These are phyloP conservation scores for Odonthalia washingtoniensis DNA, from an alignment of 31 red algal species.

Conservation along the genomic window DNA sequence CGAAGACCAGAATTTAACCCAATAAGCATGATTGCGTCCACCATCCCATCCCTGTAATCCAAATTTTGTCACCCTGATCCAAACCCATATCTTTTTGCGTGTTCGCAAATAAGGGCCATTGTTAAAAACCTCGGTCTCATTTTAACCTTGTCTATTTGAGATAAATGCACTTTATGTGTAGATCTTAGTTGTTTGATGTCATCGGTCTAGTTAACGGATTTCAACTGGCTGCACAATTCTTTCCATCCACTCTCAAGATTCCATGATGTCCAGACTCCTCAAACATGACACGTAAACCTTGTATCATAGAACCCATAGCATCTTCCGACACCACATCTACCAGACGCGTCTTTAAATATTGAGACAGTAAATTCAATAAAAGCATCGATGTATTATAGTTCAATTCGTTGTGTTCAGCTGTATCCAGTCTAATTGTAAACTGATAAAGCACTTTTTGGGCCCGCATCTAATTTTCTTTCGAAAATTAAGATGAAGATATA, in stretches of 20 bases:
- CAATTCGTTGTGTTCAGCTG: too few relatives aligned
- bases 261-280: neutral
- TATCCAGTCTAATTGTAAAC: too few relatives aligned
- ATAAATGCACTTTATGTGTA: too few relatives aligned
- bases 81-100: conserved; percentile 40
- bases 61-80: neutral
- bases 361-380: conserved; percentile 6
- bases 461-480: too few relatives aligned
- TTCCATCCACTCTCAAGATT: conserved; percentile 15
- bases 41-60: conserved; percentile 14
- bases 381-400: too few relatives aligned
- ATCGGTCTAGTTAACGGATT: conserved; percentile 4
- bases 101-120: conserved; percentile 33
- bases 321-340: neutral
- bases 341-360: neutral
- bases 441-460: too few relatives aligned
- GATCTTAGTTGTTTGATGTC: neutral
- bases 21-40: conserved; percentile 44
- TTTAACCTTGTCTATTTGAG: neutral
- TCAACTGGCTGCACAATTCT: neutral
- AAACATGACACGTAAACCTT: neutral
- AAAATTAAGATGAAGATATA: too few relatives aligned
- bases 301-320: neutral
- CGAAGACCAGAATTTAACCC: conserved; percentile 38
- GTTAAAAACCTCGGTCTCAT: conserved; percentile 10